Evolutionary conservation across 2,329 filamentous ascomycete species (phyloP), one percentile per base, ranked within the genome.

Genomic region (Niveomyces coronatus): DNA sequence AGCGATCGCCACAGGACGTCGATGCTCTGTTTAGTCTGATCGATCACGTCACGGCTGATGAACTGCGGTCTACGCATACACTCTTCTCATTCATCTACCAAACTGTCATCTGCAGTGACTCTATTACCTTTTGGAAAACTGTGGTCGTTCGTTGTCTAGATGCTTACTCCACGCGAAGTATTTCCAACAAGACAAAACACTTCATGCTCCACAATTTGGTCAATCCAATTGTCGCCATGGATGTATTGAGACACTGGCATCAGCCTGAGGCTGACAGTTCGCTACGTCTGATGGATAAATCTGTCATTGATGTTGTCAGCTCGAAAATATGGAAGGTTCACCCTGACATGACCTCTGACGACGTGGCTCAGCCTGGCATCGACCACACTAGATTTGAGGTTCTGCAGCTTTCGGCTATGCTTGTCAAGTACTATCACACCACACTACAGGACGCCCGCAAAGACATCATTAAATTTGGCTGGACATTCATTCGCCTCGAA

Each of bases 381-480:
- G 91, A 98, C 54, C 91, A 96, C 59, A 93, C 88, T 2, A 75
- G 91, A 13, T 94, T 96, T 77, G 93, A 98, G 55, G 74, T 95
- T 9, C 73, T 99, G 31, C 93, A 99, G 56, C 74, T 96, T 31
- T 95, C 91, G 5, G 88, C 91, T 0, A 79, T 98, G 66, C 69
- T 98, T 27, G 82, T 98, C 60, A 98, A 98, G 55, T 94, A 96
- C 52, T 86, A 98, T 52, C 79, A 89, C 52, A 75, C 76, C 22
- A 83, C 87, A 38, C 74, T 98, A 2, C 84, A 93, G 48, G 91
- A 96, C 52, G 81, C 85, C 3, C 79, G 93, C 26, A 98, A 98
- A 60, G 91, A 98, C 47, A 89, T 98, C 45, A 98, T 98, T 54
- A 96, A 95, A 61, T 98, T 96, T 60, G 88, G 87, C 3, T 99